Base-by-base conservation (phyloP, 169 alveolate genomes). In the Plasmodium falciparum region DNA sequence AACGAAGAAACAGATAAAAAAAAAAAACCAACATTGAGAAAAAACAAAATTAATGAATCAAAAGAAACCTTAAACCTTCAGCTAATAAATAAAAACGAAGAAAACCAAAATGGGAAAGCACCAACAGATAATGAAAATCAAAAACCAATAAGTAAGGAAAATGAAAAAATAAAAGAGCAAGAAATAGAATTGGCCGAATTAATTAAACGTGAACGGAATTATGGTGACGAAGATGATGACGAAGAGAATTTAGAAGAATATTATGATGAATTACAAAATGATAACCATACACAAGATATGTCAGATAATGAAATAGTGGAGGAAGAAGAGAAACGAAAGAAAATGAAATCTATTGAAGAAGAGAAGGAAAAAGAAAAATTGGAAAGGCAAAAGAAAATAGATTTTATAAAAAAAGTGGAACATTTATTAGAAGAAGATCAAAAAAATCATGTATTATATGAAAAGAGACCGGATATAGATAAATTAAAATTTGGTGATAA, bases 391-490 rank as follows among this genome's bases (percentile, higher is more conserved):
- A 54, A 61, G 7, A 78, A 78, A 24, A 66, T 78, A 13, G 89
- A 78, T 8, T 78, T 78, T 63, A 78, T 78, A 12, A 78, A 78
- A 78, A 63, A 20, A 20, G 89, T 78, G 65, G 89, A 78, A 52
- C 67, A 49, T 33, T 33, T 78, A 20, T 59, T 78, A 54, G 17
- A 78, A 61, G 89, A 78, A 49, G 89, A 78, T 26, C 80, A 78
- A 45, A 78, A 65, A 50, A 78, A 78, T 52, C 71, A 66, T 12
- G 24, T 50, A 20, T 58, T 78, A 17, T 52, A 59, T 43, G 89
- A 78, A 66, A 70, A 78, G 59, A 50, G 89, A n/a, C 63, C 61
- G 33, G 72, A 78, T 70, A 78, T 78, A 65, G 78, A 66, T 24
- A 78, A 78, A 33, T 6, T 78, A 43, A 52, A 71, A 24, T 78